Base-by-base conservation (phyloP, 768 basidiomycete species). In the Amanita polypyramis region DNA sequence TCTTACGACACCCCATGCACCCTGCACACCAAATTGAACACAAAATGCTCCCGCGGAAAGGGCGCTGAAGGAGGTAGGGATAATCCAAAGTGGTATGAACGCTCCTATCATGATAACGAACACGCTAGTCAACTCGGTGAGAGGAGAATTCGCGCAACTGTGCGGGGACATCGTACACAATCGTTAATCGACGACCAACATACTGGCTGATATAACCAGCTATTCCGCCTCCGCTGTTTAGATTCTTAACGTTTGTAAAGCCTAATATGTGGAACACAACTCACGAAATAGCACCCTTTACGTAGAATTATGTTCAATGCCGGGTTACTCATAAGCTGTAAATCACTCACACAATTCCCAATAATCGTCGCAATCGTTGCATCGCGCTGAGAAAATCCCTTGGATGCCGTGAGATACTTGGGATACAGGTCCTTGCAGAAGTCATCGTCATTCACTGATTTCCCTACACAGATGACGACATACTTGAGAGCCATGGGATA, bases 21-120 rank as follows among this genome's bases (percentile, higher is more conserved):
- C 90, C 60, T 95, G 92, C 0, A 94, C 88, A 43, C 87, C 88
- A 54, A 88, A 78, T 58, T 93, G 90, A 12, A 91, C 68, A 55
- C 77, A 90, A 66, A 94, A 95, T 1, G 89, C 91, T 7, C 89
- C 89, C 0, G 87, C 88, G 0, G 86, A 58, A 6, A 96, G 80
- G 1, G 68, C 73, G 1, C 74, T 61, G 62, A 93, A 93, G 1
- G 72, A 64, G 5, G 56, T 63, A 2, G 92, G 92, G 5, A 95
- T 55, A 55, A 91, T 86, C 92, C 91, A 94, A 1, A 93, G 70
- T 0, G 85, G 85, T 55, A 87, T 85, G 65, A 72, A 73, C 1
- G 63, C 72, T 58, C 72, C 81, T 39, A 81, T 65, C 32, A 77
- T 58, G 14, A 74, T 51, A 23, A 80, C 73, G 58, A 74, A 80